A percentile compares a stretch with the other conserved stretches of the same genome.
phyloP scores from a whole-genome alignment of 2,329 filamentous ascomycete species.

The Sporothrix pseudoabietina region DNA sequence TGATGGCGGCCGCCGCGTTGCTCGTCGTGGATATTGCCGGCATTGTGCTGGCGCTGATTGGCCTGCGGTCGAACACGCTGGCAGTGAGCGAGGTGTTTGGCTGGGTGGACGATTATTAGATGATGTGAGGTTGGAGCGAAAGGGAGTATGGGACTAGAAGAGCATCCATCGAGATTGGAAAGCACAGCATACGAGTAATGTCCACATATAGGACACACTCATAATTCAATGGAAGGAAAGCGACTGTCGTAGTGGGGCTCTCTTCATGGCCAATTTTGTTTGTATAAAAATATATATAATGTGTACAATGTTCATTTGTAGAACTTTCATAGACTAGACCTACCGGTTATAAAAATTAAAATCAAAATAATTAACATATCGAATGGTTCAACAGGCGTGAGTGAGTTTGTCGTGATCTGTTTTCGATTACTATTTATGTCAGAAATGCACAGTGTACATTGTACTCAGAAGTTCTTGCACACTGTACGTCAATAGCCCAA shows the following conservation, averaged over 20 bases:
- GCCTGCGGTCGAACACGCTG: slow-evolving; percentile 73
- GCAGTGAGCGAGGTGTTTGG: slow-evolving; percentile 89
- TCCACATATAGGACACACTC: not conserved
- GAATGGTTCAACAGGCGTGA: not conserved
- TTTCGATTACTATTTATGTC: not conserved
- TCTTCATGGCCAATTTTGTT: not conserved
- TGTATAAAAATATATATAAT: slow-evolving; percentile 13
- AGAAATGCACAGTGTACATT: not conserved
- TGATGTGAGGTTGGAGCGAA: not conserved
- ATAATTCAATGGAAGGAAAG: not conserved
- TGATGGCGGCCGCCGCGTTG: slow-evolving; percentile 74
- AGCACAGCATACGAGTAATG: not conserved
- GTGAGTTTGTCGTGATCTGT: too few relatives aligned
- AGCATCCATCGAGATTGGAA: not conserved
- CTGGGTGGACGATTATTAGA: slow-evolving; percentile 49
- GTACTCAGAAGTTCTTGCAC: not conserved
- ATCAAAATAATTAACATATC: not conserved
- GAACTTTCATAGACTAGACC: slow-evolving; percentile 12
- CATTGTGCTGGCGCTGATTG: slow-evolving; percentile 70
- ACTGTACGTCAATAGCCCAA: not conserved
- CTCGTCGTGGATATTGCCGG: slow-evolving; percentile 76
- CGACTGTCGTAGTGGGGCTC: not conserved
- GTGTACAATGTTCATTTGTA: slow-evolving; percentile 16
- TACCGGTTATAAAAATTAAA: not conserved
- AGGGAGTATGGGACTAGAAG: too few relatives aligned